Conservation (phyloP, 2,329 filamentous ascomycete species). For the Aspergillus udagawae region DNA sequence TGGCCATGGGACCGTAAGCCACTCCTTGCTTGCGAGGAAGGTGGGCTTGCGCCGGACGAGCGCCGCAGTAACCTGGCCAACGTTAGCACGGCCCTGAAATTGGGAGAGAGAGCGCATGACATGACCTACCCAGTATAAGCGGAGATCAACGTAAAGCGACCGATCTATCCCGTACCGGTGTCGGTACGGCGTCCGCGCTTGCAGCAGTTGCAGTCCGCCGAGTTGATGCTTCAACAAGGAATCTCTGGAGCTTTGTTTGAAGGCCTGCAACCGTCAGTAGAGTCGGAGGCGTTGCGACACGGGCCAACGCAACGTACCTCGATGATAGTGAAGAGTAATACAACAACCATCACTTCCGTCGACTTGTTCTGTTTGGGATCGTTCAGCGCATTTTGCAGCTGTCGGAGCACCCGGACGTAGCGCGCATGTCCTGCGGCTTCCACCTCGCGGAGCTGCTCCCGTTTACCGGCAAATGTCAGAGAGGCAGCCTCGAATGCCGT, state of each 20-base stretch:
- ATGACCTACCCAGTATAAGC: conserved; percentile 25
- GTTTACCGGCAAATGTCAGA: conserved; percentile 20
- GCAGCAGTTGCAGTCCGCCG: conserved; percentile 20
- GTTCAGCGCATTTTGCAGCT: conserved; percentile 17
- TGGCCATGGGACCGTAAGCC: conserved; percentile 23
- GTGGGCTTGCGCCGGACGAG: conserved; percentile 20
- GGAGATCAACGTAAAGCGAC: conserved; percentile 24
- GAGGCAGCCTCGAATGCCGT: conserved; percentile 22
- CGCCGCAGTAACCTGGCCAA: conserved; percentile 21
- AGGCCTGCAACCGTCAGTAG: conserved; percentile 11
- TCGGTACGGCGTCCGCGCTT: conserved; percentile 20
- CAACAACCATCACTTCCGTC: conserved; percentile 21
- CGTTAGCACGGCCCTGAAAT: background rate
- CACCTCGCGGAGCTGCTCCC: conserved; percentile 15
- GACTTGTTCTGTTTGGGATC: conserved; percentile 16
- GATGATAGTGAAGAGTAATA: conserved; percentile 22
- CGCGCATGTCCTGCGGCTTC: conserved; percentile 17
- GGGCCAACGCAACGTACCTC: conserved; percentile 12
- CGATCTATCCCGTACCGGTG: conserved; percentile 23
- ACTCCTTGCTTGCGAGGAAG: conserved; percentile 20
- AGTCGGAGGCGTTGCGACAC: background rate
- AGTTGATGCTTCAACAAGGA: conserved; percentile 23
- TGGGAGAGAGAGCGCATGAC: no score
- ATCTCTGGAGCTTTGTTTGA: conserved; percentile 22
- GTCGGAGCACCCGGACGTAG: conserved; percentile 16